A percentile compares a stretch with the other conserved stretches of the same genome.
Evolutionary conservation across 2,329 filamentous ascomycete genomes (phyloP).

Genomic region (Xylaria multiplex): DNA sequence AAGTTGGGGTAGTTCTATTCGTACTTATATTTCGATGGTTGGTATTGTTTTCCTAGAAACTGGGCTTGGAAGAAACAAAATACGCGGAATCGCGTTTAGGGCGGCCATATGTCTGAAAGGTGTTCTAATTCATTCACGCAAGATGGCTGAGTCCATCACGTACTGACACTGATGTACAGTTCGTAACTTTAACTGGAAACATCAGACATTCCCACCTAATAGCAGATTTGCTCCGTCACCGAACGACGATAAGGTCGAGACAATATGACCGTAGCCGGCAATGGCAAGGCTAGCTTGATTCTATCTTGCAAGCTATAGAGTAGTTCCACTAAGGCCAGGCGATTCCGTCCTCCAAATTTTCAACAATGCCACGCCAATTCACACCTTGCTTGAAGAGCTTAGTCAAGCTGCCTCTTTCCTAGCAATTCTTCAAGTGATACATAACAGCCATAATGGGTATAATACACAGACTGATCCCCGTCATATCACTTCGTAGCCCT

Average conservation of each 20-base stretch:
- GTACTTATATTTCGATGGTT: background rate
- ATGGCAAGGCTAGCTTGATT: conserved; percentile 11
- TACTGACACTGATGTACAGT: background rate
- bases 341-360: background rate
- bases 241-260: background rate
- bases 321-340: background rate
- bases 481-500: conserved; percentile 18
- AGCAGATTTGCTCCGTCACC: background rate
- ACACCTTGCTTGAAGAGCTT: background rate
- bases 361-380: conserved; percentile 11
- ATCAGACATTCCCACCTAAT: too few species aligned
- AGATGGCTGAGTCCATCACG: background rate
- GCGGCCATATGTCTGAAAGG: background rate
- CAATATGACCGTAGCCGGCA: background rate
- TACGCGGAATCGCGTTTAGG: too few species aligned
- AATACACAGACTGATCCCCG: conserved; percentile 23
- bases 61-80: too few species aligned
- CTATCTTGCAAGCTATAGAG: conserved; percentile 11
- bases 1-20: background rate
- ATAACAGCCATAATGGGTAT: conserved; percentile 22
- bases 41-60: background rate
- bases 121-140: too few species aligned
- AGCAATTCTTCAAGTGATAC: background rate
- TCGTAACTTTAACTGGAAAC: background rate
- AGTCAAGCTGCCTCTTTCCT: background rate